Conservation (phyloP, 75 land plant species). For the Ceratopteris richardii region DNA sequence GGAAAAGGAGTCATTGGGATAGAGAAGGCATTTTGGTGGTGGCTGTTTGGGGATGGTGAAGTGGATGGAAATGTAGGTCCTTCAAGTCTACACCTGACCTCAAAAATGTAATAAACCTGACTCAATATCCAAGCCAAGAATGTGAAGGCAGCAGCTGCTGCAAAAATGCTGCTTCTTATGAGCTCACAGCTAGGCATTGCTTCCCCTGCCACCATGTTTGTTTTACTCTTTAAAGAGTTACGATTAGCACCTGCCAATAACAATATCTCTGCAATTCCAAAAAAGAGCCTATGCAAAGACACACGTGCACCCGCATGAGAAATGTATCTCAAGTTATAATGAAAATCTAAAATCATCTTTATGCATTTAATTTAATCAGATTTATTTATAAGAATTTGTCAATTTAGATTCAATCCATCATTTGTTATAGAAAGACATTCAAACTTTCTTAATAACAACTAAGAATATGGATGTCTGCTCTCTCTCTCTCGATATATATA, state of each 20-base stretch:
- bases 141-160: constrained; percentile 31
- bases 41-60: constrained; percentile 2
- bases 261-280: constrained; percentile 24
- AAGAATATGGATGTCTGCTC: too few species aligned
- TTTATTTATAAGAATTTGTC: too few species aligned
- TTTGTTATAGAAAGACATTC: too few species aligned
- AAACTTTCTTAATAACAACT: too few species aligned
- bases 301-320: too few species aligned
- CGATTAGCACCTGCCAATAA: constrained; percentile 30
- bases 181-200: constrained; percentile 19
- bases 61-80: constrained; percentile 9
- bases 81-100: constrained; percentile 8
- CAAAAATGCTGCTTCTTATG: constrained; percentile 21
- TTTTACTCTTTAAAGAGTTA: constrained; percentile 14
- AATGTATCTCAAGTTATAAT: too few species aligned
- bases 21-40: too few species aligned
- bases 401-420: too few species aligned
- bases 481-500: too few species aligned
- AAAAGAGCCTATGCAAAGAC: constrained; percentile 10
- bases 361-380: too few species aligned
- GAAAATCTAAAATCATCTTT: too few species aligned
- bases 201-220: constrained; percentile 9
- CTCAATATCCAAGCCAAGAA: constrained; percentile 20
- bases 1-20: too few species aligned
- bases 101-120: constrained; percentile 17